Conservation (phyloP, 176 grass and related monocot genomes). For the Triticum dicoccoides region DNA sequence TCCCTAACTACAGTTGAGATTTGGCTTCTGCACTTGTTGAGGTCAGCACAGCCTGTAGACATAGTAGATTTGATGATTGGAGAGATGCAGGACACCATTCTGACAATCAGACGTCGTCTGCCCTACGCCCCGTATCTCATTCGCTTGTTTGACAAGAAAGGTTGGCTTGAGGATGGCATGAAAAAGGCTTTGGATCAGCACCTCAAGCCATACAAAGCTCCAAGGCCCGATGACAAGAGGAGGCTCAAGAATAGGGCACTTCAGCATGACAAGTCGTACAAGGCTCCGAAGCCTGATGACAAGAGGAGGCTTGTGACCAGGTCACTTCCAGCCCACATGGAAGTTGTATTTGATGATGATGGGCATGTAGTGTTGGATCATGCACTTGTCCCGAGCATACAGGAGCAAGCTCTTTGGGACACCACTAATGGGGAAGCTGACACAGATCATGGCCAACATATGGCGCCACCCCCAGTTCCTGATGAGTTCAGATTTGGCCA, state of each 20-base stretch:
- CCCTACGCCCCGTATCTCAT: not conserved
- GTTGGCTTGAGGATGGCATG: not conserved
- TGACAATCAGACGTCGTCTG: not conserved
- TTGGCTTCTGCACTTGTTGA: conserved; percentile 17
- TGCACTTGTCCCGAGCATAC: not conserved
- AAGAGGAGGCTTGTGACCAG: not conserved
- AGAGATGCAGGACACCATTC: not conserved
- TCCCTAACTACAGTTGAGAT: not conserved
- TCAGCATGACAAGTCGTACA: not conserved
- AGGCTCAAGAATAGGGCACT: not conserved
- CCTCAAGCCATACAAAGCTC: not conserved
- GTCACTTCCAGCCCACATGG: not conserved
- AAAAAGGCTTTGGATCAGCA: not conserved
- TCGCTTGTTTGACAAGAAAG: not conserved
- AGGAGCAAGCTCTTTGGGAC: not conserved
- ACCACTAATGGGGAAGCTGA: not conserved
- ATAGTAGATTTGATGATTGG: conserved; percentile 5
- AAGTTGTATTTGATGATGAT: not conserved
- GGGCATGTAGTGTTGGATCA: not conserved
- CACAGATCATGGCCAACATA: not conserved
- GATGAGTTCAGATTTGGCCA: not conserved
- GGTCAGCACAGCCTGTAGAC: not conserved
- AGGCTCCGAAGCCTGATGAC: not conserved
- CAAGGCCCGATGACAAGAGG: not conserved
- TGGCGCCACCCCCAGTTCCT: not conserved